phyloP scores from a whole-genome alignment of 257 asterid species.

The Petrea volubilis region DNA sequence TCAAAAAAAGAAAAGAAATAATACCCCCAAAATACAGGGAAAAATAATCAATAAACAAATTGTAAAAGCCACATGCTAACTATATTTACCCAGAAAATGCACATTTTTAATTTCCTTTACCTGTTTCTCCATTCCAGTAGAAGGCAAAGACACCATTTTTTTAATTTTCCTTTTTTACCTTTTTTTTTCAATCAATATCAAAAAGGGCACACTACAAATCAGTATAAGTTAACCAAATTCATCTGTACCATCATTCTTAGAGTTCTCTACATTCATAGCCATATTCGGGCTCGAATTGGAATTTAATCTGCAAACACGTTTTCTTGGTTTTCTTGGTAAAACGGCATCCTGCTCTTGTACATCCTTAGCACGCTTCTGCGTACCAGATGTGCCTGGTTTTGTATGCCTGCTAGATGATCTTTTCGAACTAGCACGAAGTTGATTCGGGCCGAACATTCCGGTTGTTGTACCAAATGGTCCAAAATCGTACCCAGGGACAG shows the following conservation, averaged over 20 bases:
- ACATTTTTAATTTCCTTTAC: not conserved
- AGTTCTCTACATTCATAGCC: constrained; percentile 28
- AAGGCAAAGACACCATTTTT: not conserved
- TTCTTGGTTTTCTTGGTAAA: constrained; percentile 41
- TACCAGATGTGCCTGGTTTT: constrained; percentile 6
- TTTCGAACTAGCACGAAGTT: constrained; percentile 27
- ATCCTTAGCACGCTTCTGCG: constrained; percentile 28
- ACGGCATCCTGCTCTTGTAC: constrained; percentile 19
- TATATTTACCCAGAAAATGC: not conserved
- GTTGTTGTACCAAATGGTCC: constrained; percentile 33
- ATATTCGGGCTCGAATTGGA: constrained; percentile 18
- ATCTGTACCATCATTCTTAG: constrained; percentile 11
- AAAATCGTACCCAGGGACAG: constrained; percentile 20
- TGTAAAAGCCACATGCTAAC: not conserved
- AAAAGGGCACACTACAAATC: constrained; percentile 6
- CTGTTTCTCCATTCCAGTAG: not conserved
- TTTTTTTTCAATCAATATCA: not conserved
- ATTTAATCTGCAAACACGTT: constrained; percentile 39
- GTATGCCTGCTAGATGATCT: constrained; percentile 23
- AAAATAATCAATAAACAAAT: not conserved
- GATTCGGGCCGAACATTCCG: constrained; percentile 15
- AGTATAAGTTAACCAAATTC: constrained; percentile 12
- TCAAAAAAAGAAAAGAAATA: too few species aligned
- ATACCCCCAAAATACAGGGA: not conserved
- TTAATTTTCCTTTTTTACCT: not conserved